Base-by-base conservation (phyloP, 768 basidiomycete genomes). In the Royoungia palumana region DNA sequence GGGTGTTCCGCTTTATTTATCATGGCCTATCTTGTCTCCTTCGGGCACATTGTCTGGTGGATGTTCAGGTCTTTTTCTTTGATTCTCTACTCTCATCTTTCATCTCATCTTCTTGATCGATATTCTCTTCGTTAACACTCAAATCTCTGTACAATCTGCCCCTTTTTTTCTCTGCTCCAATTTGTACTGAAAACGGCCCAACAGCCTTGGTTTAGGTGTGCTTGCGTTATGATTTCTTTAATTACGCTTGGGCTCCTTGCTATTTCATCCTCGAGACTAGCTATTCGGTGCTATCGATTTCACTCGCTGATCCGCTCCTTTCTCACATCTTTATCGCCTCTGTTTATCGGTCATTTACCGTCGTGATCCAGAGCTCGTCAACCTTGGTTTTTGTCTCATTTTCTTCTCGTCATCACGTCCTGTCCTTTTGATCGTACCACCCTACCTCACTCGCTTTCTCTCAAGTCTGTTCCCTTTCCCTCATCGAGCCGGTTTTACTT, bases 301-400 rank as follows among this genome's bases (percentile, higher is more conserved):
- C 47, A 8, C 22, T 57, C 40, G 14, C 44, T 51, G 32, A 17
- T 21, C n/a, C n/a, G n/a, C n/a, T n/a, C n/a, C n/a, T n/a, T n/a
- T n/a, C n/a, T n/a, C n/a, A n/a, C n/a, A n/a, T n/a, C n/a, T 27
- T 25, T 30, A 27, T 22, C 27, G 24, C 34, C 44, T 25, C 49
- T 47, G 40, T 58, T 56, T 60, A 56, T 59, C 49, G 42, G 35
- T 46, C 51, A 51, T 51, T 56, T 21, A 27, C 36, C 21, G 16
- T 41, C 25, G 17, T 55, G n/a, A 11, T 34, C n/a, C 25, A n/a
- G 41, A 37, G 25, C 19, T 3, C 17, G 10, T 44, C 28, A 11
- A 41, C 51, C 24, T 22, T 47, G 49, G n/a, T 34, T 47, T 22
- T 17, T 28, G 9, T 35, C 22, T 22, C 13, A 10, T 32, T 27